A percentile compares a stretch with the other conserved stretches of the same genome.
phyloP scores from a whole-genome alignment of 1,284 basidiomycete genomes.

The Thecaphora frezii region DNA sequence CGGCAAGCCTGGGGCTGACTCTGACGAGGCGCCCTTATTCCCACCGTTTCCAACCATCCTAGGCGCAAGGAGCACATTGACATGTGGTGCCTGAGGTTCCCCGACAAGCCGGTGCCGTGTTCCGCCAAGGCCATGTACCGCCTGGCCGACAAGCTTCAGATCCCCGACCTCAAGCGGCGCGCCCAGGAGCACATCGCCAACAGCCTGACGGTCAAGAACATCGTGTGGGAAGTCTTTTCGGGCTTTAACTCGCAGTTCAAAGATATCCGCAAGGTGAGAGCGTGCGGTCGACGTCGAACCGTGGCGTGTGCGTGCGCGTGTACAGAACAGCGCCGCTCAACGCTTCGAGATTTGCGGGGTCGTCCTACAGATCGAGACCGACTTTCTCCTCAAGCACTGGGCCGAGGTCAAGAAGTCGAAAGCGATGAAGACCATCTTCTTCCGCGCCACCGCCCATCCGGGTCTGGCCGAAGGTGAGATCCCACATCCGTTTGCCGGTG shows the following conservation, averaged over 20 bases:
- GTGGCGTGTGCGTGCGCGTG: background rate
- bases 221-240: conserved; percentile 82
- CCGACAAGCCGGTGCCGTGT: conserved; percentile 72
- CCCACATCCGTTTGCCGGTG: no score
- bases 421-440: conserved; percentile 74
- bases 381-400: conserved; percentile 66
- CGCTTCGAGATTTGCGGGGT: no score
- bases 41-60: no score
- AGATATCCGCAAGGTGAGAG: conserved; percentile 73
- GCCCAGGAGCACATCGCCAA: conserved; percentile 77
- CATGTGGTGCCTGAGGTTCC: conserved; percentile 50
- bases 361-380: conserved; percentile 50
- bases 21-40: no score
- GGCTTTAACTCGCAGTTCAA: conserved; percentile 79
- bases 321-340: no score
- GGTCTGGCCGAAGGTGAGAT: conserved; percentile 39
- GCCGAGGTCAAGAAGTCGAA: conserved; percentile 74
- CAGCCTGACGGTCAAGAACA: conserved; percentile 74
- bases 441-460: conserved; percentile 38
- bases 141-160: conserved; percentile 69
- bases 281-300: background rate
- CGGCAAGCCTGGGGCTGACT: no score
- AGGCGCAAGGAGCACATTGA: conserved; percentile 39
- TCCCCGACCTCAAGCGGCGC: conserved; percentile 70
- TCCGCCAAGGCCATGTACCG: conserved; percentile 85